phyloP scores from a whole-genome alignment of 805 yeast species.

The Candida morakotiae region DNA sequence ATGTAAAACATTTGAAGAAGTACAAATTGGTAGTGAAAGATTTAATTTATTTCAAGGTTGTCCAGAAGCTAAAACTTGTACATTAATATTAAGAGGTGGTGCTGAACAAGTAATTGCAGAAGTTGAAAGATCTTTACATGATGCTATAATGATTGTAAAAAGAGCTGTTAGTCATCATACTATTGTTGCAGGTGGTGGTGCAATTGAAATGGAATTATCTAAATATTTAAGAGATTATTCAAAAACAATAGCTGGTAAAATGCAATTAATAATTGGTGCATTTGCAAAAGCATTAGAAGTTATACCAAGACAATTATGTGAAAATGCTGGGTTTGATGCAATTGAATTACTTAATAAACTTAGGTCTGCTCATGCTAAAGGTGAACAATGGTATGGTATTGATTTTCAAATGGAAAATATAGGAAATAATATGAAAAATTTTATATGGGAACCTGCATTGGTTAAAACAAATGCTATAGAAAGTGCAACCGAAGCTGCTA shows the following conservation, averaged over 20 bases:
- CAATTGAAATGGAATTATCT: constrained; percentile 95
- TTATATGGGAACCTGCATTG: constrained; percentile 97
- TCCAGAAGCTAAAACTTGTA: constrained; percentile 89
- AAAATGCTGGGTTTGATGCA: constrained; percentile 98
- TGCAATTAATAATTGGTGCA: constrained; percentile 87
- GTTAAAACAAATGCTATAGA: constrained; percentile 91
- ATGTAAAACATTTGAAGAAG: constrained; percentile 83
- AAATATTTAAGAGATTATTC: constrained; percentile 83
- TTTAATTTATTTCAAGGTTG: constrained; percentile 92
- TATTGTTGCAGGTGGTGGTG: constrained; percentile 99
- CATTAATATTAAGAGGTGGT: constrained; percentile 91
- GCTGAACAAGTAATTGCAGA: constrained; percentile 98
- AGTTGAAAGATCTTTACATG: constrained; percentile 95
- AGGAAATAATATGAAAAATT: constrained; percentile 77
- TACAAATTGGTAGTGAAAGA: constrained; percentile 94
- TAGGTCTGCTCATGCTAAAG: constrained; percentile 92
- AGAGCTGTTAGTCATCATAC: constrained; percentile 83
- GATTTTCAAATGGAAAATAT: constrained; percentile 83
- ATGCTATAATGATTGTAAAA: constrained; percentile 97
- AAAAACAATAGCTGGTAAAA: constrained; percentile 88
- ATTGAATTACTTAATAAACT: constrained; percentile 88
- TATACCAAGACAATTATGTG: constrained; percentile 96
- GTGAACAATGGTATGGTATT: constrained; percentile 88
- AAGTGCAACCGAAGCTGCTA: constrained; percentile 96
- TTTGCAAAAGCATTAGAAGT: constrained; percentile 94